Evolutionary conservation across 2,329 filamentous ascomycete species (phyloP).

Genomic region (Ophiostoma quercus): DNA sequence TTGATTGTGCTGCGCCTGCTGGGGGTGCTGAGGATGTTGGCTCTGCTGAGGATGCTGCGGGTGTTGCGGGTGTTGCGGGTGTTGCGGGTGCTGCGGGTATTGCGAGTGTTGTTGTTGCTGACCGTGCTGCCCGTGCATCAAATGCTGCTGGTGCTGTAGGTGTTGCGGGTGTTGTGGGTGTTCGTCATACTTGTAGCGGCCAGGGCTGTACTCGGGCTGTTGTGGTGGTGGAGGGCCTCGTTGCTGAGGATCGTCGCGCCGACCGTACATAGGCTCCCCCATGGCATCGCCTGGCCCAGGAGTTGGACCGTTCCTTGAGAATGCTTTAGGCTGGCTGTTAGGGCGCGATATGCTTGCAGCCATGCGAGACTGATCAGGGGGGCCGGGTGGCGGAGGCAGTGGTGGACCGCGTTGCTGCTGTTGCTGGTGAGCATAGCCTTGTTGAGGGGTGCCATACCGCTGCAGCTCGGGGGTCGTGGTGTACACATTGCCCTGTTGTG

Average conservation of each 20-base stretch:
- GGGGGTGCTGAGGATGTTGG: background rate
- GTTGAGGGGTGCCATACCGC: slow-evolving; percentile 56
- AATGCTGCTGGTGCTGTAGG: slow-evolving; percentile 36
- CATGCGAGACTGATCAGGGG: slow-evolving; percentile 39
- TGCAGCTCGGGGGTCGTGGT: slow-evolving; percentile 51
- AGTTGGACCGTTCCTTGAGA: slow-evolving; percentile 39
- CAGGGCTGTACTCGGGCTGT: slow-evolving; percentile 48
- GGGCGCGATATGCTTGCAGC: slow-evolving; percentile 41
- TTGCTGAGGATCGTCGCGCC: slow-evolving; percentile 43
- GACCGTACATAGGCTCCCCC: slow-evolving; percentile 39
- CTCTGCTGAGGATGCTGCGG: background rate
- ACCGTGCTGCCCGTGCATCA: slow-evolving; percentile 25
- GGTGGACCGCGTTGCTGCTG: slow-evolving; percentile 44
- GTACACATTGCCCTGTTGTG: slow-evolving; percentile 39
- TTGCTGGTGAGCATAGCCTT: slow-evolving; percentile 42
- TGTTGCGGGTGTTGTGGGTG: slow-evolving; percentile 17
- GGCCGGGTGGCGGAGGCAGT: slow-evolving; percentile 43
- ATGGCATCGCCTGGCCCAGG: slow-evolving; percentile 10
- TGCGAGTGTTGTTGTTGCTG: slow-evolving; percentile 35
- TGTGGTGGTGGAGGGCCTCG: slow-evolving; percentile 32
- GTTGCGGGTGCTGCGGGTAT: background rate
- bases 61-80: background rate
- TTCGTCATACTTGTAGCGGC: slow-evolving; percentile 52
- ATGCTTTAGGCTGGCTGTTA: slow-evolving; percentile 48
- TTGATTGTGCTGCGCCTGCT: background rate